These are phyloP conservation scores for Beta lomatogona DNA, from an alignment of 179 eudicot genomes.

Conservation along the genomic window DNA sequence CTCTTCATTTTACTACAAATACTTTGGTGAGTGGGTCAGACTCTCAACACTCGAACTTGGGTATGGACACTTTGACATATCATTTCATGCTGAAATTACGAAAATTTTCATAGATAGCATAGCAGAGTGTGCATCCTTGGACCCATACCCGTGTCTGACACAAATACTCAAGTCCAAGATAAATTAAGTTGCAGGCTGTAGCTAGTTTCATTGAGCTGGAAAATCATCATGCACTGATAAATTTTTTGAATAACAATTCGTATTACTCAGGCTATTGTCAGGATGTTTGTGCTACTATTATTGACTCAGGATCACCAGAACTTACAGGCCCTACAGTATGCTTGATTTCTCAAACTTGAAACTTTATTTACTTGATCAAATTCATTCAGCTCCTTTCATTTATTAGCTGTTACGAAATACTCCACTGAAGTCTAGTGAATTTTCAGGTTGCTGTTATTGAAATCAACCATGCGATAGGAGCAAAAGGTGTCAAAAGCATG, in stretches of 20 bases:
- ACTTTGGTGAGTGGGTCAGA: too few relatives aligned
- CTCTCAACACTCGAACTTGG: too few relatives aligned
- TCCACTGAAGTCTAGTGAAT: not conserved
- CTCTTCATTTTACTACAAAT: too few relatives aligned
- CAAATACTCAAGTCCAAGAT: too few relatives aligned
- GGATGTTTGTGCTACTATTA: constrained; percentile 72
- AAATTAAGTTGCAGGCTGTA: too few relatives aligned
- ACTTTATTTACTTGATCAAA: not conserved
- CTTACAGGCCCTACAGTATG: constrained; percentile 81
- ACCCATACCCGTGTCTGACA: too few relatives aligned
- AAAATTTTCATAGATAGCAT: too few relatives aligned
- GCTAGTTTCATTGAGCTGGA: not conserved
- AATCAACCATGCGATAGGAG: constrained; percentile 85
- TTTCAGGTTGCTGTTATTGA: constrained; percentile 63
- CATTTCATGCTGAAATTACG: too few relatives aligned
- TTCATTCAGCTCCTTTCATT: not conserved
- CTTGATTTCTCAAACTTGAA: not conserved
- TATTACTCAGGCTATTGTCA: constrained; percentile 57
- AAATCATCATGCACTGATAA: not conserved
- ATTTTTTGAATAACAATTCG: not conserved
- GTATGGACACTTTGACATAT: too few relatives aligned
- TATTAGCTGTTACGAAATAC: not conserved
- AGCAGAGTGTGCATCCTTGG: too few relatives aligned
- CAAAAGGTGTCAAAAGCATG: constrained; percentile 57
- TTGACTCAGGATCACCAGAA: constrained; percentile 85